Evolutionary conservation across 176 grass and related monocot species (phyloP), one percentile per base, ranked within the genome.

Genomic region (Saccharum officinarum): DNA sequence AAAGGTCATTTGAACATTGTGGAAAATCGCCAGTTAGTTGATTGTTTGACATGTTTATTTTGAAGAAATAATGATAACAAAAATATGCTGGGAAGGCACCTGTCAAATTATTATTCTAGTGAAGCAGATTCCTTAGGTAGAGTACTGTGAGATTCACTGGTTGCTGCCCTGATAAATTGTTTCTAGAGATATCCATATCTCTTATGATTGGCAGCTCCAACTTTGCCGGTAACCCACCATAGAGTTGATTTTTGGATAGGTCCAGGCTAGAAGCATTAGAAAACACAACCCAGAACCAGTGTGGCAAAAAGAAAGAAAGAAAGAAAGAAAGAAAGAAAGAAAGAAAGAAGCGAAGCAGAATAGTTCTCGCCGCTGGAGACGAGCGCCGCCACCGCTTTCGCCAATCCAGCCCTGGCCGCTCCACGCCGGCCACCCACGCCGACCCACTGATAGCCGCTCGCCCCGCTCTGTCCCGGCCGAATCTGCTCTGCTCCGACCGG

Each of bases 201-300:
- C 0, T 0, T 61, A 78, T 0, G 8, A 22, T 44, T 6, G 37
- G 6, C 8, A 82, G 2, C 6, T 82, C 38, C 44, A 92, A 31
- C 1, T 25, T 54, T n/a, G 44, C 8, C 20, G 86, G 90, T 44
- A 88, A 42, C 11, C 0, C 9, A 10, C 90, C 90, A 6, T 10
- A 31, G 0, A 92, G 75, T 46, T 82, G 22, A 76, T 92, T 92
- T 66, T 47, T 49, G 9, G 90, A 88, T 45, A 92, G n/a, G 62
- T 86, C 3, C 26, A 92, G 28, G 5, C 1, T 9, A 5, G 0
- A 10, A 13, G 31, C 25, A 0, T 67, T 17, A 4, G 37, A 60
- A 34, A 44, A 55, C 6, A 37, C 34, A 25, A 5, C 55, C 92
- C 87, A 94, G 74, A 92, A 88, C 92, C 92, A 92, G 3, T 38